A percentile compares a stretch with the other conserved stretches of the same genome.
Evolutionary conservation across 2,329 filamentous ascomycete species (phyloP).

Genomic region (Aspergillus fijiensis): DNA sequence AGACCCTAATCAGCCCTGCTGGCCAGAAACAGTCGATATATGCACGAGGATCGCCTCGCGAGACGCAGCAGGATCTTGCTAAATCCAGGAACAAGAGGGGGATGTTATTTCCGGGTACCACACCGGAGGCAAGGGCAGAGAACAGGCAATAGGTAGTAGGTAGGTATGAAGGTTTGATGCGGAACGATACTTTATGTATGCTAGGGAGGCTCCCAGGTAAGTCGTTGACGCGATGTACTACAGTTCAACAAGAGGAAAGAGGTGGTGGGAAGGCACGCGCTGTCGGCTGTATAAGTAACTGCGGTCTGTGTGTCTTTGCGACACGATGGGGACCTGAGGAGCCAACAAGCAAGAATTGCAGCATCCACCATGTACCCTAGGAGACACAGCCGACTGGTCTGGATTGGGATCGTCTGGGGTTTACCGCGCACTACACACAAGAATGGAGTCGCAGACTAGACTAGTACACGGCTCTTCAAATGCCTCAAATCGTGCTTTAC

Average conservation of each 20-base stretch:
- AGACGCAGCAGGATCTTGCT: not conserved
- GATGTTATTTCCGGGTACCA: not conserved
- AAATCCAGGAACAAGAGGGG: not conserved
- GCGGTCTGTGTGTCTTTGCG: constrained; percentile 8
- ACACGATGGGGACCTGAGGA: constrained; percentile 5
- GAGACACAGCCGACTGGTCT: constrained; percentile 7
- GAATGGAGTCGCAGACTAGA: constrained; percentile 3
- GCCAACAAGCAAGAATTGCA: not conserved
- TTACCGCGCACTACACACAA: not conserved
- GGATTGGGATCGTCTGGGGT: constrained; percentile 23
- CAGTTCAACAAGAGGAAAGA: not conserved
- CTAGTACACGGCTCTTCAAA: not conserved
- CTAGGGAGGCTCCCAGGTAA: not conserved
- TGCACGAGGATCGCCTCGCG: not conserved
- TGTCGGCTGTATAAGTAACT: constrained; percentile 4
- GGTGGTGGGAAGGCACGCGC: not conserved
- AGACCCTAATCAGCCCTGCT: constrained; percentile 11
- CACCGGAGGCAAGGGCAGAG: not conserved
- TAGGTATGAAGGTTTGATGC: too few species aligned
- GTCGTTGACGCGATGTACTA: not conserved
- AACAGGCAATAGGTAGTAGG: too few species aligned
- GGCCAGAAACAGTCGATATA: constrained; percentile 1
- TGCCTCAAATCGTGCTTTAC: constrained; percentile 1
- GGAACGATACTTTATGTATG: not conserved
- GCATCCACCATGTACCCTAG: not conserved